phyloP scores from a whole-genome alignment of 805 yeast species.

The Wickerhamiella slavikovae region DNA sequence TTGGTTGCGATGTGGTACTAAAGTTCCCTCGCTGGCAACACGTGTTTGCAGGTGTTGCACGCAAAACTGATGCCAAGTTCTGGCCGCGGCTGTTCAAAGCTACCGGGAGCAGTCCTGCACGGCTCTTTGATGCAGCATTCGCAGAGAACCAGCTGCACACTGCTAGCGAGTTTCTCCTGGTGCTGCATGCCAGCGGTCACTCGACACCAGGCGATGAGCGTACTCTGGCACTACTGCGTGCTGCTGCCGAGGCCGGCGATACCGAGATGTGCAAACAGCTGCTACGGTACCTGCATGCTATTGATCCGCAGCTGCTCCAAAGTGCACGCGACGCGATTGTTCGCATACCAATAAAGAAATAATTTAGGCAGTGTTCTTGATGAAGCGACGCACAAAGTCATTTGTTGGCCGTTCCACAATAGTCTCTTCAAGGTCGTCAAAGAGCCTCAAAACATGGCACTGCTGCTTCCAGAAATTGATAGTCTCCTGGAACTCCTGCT shows the following conservation, averaged over 20 bases:
- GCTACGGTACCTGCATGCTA: conserved; percentile 20
- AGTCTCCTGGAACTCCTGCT: conserved; percentile 78
- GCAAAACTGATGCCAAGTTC: conserved; percentile 35
- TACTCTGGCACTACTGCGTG: conserved; percentile 15
- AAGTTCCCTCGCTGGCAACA: conserved; percentile 20
- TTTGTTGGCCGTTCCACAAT: conserved; percentile 30
- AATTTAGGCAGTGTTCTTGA: conserved; percentile 14
- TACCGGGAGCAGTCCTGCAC: conserved; percentile 16
- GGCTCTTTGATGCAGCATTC: conserved; percentile 19
- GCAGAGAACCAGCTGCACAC: conserved; percentile 17
- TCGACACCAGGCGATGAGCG: conserved; percentile 9
- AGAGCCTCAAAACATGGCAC: conserved; percentile 66
- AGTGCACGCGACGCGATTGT: neutral
- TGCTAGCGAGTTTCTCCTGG: conserved; percentile 22
- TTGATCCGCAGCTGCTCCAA: conserved; percentile 14
- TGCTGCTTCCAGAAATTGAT: conserved; percentile 81
- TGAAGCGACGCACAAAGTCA: conserved; percentile 50
- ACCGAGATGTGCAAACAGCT: conserved; percentile 20
- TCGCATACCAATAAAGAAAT: neutral
- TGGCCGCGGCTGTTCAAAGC: conserved; percentile 26
- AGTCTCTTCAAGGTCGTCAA: conserved; percentile 42
- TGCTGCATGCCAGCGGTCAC: conserved; percentile 17
- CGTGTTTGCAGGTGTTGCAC: conserved; percentile 27
- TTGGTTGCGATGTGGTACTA: conserved; percentile 14
- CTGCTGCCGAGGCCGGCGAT: conserved; percentile 17